Evolutionary conservation across 352 stramenopile species (phyloP), one percentile per base, ranked within the genome.

Genomic region (Globisporangium abappressorium): DNA sequence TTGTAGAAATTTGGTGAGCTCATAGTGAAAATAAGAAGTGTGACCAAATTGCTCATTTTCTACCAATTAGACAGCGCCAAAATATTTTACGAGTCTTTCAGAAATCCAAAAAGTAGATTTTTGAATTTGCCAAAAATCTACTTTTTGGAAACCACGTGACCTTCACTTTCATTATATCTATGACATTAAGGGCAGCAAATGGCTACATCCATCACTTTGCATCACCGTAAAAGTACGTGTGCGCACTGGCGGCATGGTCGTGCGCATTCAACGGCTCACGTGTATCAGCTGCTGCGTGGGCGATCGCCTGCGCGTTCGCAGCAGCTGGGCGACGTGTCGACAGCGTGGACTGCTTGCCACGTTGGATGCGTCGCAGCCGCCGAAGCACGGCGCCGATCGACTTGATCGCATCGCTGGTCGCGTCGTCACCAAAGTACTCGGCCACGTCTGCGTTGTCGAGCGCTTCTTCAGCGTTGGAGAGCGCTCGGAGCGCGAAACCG

Each of bases 291-390:
- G 26, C 26, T 38, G 26, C 28, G 14, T 34, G 12, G 2, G 14
- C 30, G 9, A 24, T 26, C 20, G 43, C 24, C 36, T 51, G n/a
- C 7, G 24, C 53, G 18, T 3, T 47, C 0, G 62, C 30, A 41
- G n/a, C 26, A 34, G 20, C 18, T 20, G 59, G 28, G 36, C 36
- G 66, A 46, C 22, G 41, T 59, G 28, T 58, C 33, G 38, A 57
- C 41, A 82, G 64, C 47, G 64, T 64, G 18, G 78, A 82, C 24
- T 79, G 71, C 68, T 81, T 85, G 2, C 75, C 78, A 34, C 78
- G 73, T n/a, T 81, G 69, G 8, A 81, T 70, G 20, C 78, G 75
- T 30, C 69, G 73, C 56, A 85, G 47, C 22, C 58, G 66, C 38
- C 78, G 75, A 49, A 82, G 47, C 57, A 68, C 61, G n/a, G 69